Conservation (phyloP, 1,284 basidiomycete genomes). For the Takashimella tepidaria region DNA sequence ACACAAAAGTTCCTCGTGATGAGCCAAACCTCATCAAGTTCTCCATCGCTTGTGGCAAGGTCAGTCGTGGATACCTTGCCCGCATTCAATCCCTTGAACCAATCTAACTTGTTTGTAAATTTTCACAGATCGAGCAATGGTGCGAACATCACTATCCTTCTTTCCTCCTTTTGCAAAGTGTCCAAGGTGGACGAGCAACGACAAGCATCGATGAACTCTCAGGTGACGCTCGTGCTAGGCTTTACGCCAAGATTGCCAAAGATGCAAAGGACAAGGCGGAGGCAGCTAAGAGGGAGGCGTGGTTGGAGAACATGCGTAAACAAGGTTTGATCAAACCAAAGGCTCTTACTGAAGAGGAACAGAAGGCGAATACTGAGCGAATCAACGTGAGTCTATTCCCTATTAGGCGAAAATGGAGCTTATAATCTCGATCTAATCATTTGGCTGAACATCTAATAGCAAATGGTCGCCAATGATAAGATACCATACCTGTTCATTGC, state of each 20-base stretch:
- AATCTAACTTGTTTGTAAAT: too few relatives aligned
- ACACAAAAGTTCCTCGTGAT: constrained; percentile 66
- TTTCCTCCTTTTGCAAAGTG: constrained; percentile 57
- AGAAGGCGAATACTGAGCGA: constrained; percentile 1
- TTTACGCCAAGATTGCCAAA: constrained; percentile 34
- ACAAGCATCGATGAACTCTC: constrained; percentile 49
- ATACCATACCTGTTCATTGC: constrained; percentile 19
- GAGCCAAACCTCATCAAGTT: constrained; percentile 85
- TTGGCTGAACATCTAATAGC: too few relatives aligned
- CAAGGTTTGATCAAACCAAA: constrained; percentile 21
- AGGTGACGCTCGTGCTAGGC: constrained; percentile 54
- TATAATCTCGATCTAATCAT: too few relatives aligned
- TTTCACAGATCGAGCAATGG: constrained; percentile 87
- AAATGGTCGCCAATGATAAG: constrained; percentile 1
- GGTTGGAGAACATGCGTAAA: constrained; percentile 23
- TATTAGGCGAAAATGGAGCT: too few relatives aligned
- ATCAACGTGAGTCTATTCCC: neutral
- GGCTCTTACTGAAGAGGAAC: constrained; percentile 9
- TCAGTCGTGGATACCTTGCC: constrained; percentile 37
- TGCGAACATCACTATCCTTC: constrained; percentile 82
- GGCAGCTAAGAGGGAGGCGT: constrained; percentile 24
- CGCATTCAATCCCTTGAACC: neutral
- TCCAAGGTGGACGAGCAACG: constrained; percentile 17
- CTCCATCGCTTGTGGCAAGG: constrained; percentile 73
- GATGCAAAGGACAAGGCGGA: constrained; percentile 24